A percentile compares a stretch with the other conserved stretches of the same genome.
Conservation (phyloP, 208 protist species). For the Trypanosoma mega region DNA sequence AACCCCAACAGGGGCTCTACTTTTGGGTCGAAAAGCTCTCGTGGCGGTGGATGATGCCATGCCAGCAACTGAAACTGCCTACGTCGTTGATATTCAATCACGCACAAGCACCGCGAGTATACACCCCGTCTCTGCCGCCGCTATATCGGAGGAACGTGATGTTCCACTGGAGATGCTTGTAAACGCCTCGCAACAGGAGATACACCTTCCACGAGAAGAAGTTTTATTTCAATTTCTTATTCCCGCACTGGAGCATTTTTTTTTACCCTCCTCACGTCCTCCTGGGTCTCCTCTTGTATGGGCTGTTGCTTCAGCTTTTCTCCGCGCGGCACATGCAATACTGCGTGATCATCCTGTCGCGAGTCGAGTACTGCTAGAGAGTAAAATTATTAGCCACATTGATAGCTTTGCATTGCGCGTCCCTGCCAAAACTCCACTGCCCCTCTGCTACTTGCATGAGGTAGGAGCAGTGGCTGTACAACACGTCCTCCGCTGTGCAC, state of each 20-base stretch:
- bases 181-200: slow-evolving; percentile 22
- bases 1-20: slow-evolving; percentile 2
- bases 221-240: slow-evolving; percentile 29
- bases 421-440: slow-evolving; percentile 44
- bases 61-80: slow-evolving; percentile 14
- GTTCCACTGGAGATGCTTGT: slow-evolving; percentile 24
- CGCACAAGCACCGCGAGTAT: slow-evolving; percentile 14
- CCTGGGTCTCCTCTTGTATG: slow-evolving; percentile 22
- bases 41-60: slow-evolving; percentile 22
- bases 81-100: slow-evolving; percentile 24
- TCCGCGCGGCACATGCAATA: slow-evolving; percentile 39
- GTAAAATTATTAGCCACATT: slow-evolving; percentile 33
- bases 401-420: slow-evolving; percentile 40
- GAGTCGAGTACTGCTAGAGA: slow-evolving; percentile 47
- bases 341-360: slow-evolving; percentile 37
- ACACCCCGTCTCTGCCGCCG: neutral
- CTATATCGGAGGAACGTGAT: slow-evolving; percentile 23
- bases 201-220: slow-evolving; percentile 15
- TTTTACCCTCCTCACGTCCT: slow-evolving; percentile 4
- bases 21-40: slow-evolving; percentile 15
- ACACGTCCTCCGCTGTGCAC: slow-evolving; percentile 13
- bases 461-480: slow-evolving; percentile 17
- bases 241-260: slow-evolving; percentile 21
- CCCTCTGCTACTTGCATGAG: slow-evolving; percentile 50
- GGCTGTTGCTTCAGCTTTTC: slow-evolving; percentile 30